These are phyloP conservation scores for Schrenkiella parvula DNA, from an alignment of 345 rosid species.

Conservation along the genomic window DNA sequence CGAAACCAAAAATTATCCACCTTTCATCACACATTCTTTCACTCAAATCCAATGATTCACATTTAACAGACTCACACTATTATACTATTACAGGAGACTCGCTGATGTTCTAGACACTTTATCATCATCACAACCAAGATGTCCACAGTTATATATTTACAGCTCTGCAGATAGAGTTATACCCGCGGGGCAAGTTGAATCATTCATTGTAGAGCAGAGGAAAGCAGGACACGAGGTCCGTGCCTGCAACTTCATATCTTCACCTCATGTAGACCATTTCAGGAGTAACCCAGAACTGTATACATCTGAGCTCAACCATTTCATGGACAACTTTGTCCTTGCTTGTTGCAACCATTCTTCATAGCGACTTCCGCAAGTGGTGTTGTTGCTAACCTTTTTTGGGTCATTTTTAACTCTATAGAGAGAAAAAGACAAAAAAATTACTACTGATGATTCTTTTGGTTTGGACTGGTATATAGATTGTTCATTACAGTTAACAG, in stretches of 20 bases:
- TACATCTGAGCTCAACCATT: slow-evolving; percentile 67
- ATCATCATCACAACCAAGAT: slow-evolving; percentile 73
- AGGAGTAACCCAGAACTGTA: slow-evolving; percentile 86
- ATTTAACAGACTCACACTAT: neutral
- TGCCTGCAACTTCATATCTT: slow-evolving; percentile 87
- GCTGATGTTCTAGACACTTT: slow-evolving; percentile 55
- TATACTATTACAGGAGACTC: slow-evolving; percentile 63
- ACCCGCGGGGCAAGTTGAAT: slow-evolving; percentile 74
- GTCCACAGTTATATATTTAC: slow-evolving; percentile 94
- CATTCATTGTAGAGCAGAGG: slow-evolving; percentile 78
- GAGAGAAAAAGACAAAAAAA: neutral
- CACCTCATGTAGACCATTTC: slow-evolving; percentile 98
- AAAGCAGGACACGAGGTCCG: slow-evolving; percentile 72
- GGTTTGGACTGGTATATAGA: slow-evolving; percentile 18
- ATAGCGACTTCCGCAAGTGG: slow-evolving; percentile 15
- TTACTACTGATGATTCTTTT: slow-evolving; percentile 27
- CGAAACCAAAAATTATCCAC: neutral
- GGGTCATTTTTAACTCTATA: neutral
- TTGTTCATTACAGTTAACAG: slow-evolving; percentile 8
- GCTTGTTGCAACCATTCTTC: slow-evolving; percentile 43
- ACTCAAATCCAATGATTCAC: neutral
- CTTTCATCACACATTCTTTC: neutral
- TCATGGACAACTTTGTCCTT: slow-evolving; percentile 70
- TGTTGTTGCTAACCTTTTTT: slow-evolving; percentile 15
- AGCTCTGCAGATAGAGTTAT: slow-evolving; percentile 96